These are phyloP conservation scores for Lophium mytilinum DNA, from an alignment of 495 filamentous ascomycete species.

Conservation along the genomic window DNA sequence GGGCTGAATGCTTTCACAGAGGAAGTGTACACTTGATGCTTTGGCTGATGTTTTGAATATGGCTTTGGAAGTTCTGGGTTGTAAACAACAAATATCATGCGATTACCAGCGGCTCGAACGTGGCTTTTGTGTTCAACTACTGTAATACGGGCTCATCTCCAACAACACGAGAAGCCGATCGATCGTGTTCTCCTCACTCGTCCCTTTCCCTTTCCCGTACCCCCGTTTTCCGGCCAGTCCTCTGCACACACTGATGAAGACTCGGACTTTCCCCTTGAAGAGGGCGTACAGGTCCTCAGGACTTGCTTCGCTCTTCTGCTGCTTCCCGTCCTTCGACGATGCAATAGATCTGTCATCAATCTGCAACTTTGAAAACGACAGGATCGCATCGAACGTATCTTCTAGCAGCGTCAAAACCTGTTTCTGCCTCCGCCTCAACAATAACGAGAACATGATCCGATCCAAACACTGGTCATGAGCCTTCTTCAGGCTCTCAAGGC, in stretches of 20 bases:
- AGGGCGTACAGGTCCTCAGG: slow-evolving; percentile 48
- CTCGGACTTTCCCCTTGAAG: slow-evolving; percentile 59
- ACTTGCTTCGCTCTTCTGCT: slow-evolving; percentile 35
- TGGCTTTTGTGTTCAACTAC: not conserved
- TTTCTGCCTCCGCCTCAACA: slow-evolving; percentile 61
- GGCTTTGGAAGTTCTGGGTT: too few species aligned
- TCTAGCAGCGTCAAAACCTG: slow-evolving; percentile 68
- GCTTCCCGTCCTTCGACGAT: not conserved
- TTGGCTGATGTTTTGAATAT: too few species aligned
- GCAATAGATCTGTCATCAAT: slow-evolving; percentile 28
- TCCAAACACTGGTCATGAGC: slow-evolving; percentile 73
- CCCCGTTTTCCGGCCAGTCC: slow-evolving; percentile 53
- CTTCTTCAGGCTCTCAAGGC: slow-evolving; percentile 57
- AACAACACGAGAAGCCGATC: slow-evolving; percentile 47
- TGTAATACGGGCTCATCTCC: slow-evolving; percentile 50
- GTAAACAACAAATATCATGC: too few species aligned
- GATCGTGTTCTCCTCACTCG: slow-evolving; percentile 40
- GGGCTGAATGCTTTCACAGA: slow-evolving; percentile 73
- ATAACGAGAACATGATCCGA: slow-evolving; percentile 62
- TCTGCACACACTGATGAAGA: slow-evolving; percentile 58
- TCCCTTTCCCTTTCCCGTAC: slow-evolving; percentile 41
- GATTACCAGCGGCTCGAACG: too few species aligned
- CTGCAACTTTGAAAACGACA: slow-evolving; percentile 52
- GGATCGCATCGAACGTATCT: slow-evolving; percentile 62
- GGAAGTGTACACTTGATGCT: slow-evolving; percentile 66